Evolutionary conservation across 2,329 filamentous ascomycete species (phyloP).

Genomic region (Aspergillus neoniger): DNA sequence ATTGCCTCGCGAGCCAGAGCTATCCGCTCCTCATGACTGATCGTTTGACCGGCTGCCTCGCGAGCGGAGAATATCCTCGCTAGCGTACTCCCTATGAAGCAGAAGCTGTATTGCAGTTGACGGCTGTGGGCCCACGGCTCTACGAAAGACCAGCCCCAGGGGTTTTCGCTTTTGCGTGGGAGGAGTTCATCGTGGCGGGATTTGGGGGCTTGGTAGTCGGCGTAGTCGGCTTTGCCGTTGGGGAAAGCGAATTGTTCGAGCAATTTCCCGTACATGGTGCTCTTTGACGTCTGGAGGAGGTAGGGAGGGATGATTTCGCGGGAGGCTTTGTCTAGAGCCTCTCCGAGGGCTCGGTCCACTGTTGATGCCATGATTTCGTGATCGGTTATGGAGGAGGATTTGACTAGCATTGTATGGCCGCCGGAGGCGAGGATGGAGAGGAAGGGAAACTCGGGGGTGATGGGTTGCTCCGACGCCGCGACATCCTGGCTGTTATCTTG

Average conservation of each 20-base stretch:
- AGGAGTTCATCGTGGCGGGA: conserved; percentile 62
- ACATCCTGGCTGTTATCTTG: conserved; percentile 15
- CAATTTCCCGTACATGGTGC: conserved; percentile 76
- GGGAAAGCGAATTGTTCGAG: conserved; percentile 81
- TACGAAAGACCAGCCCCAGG: conserved; percentile 68
- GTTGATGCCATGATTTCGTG: conserved; percentile 75
- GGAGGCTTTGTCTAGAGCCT: conserved; percentile 85
- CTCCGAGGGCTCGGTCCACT: conserved; percentile 82
- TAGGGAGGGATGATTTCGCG: conserved; percentile 69
- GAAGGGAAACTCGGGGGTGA: conserved; percentile 72
- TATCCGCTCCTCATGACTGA: conserved; percentile 63
- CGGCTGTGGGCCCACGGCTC: conserved; percentile 65
- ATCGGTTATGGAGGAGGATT: conserved; percentile 66
- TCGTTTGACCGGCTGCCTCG: conserved; percentile 30
- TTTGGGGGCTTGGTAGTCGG: conserved; percentile 59
- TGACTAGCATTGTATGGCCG: conserved; percentile 84
- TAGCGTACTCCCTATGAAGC: conserved; percentile 68
- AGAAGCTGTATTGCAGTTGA: conserved; percentile 70
- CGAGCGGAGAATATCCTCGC: conserved; percentile 56
- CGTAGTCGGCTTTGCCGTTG: conserved; percentile 38
- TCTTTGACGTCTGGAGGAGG: conserved; percentile 56
- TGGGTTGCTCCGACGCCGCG: neutral
- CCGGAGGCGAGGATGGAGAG: conserved; percentile 87
- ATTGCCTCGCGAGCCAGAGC: conserved; percentile 72
- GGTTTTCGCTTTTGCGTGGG: conserved; percentile 44